phyloP scores from a whole-genome alignment of 768 basidiomycete species.

The Tricholoma furcatifolium region DNA sequence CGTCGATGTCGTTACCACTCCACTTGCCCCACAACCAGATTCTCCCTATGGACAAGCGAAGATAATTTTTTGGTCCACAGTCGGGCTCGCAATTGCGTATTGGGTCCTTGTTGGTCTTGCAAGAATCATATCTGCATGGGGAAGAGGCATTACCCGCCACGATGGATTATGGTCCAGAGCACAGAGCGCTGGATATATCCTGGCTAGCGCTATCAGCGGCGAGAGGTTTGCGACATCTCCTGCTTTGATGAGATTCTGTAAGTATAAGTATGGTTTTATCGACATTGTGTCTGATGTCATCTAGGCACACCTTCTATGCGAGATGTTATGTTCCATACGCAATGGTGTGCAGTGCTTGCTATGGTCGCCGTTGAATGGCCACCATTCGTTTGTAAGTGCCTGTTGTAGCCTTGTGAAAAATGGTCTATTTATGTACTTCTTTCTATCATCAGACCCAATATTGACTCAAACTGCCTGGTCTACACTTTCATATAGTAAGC shows the following conservation, averaged over 20 bases:
- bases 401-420: not conserved
- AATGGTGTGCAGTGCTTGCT: conserved; percentile 84
- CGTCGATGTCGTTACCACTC: conserved; percentile 74
- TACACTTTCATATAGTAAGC: conserved; percentile 68
- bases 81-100: conserved; percentile 74
- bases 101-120: conserved; percentile 82
- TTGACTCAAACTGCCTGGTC: conserved; percentile 89
- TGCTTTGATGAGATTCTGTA: conserved; percentile 87
- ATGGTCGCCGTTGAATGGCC: conserved; percentile 99
- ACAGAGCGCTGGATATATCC: conserved; percentile 83
- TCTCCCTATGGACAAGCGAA: conserved; percentile 65
- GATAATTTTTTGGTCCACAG: conserved; percentile 71
- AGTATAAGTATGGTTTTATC: conserved; percentile 29
- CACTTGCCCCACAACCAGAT: conserved; percentile 58
- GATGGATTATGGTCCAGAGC: conserved; percentile 69
- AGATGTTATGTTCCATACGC: conserved; percentile 91
- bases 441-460: conserved; percentile 68
- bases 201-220: conserved; percentile 92
- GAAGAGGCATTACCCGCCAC: conserved; percentile 61
- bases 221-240: conserved; percentile 83
- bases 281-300: conserved; percentile 11
- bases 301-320: conserved; percentile 88
- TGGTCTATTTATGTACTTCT: not conserved
- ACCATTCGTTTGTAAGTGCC: conserved; percentile 68
- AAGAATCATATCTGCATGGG: conserved; percentile 83